These are phyloP conservation scores for Thelonectria discophora DNA, from an alignment of 2,329 filamentous ascomycete species.

Conservation along the genomic window DNA sequence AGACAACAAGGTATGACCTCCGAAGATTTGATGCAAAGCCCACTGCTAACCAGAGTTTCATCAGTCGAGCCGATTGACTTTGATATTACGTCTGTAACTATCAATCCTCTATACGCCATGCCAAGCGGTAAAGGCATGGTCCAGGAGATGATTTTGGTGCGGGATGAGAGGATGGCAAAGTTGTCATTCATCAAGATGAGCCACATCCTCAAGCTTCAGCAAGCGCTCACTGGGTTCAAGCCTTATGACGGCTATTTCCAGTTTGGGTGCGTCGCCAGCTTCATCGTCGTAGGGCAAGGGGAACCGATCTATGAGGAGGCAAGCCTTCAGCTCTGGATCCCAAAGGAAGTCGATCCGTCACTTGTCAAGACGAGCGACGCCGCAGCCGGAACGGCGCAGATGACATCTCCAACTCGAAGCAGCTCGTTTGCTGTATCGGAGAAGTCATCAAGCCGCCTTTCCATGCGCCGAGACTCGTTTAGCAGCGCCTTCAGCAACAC, in stretches of 20 bases:
- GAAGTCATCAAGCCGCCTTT: conserved; percentile 8
- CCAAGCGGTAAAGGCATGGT: conserved; percentile 31
- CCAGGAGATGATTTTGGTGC: conserved; percentile 43
- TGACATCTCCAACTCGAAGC: conserved; percentile 23
- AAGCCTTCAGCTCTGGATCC: conserved; percentile 46
- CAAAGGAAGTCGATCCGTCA: conserved; percentile 40
- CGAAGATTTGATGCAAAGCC: neutral
- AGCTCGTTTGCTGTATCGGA: conserved; percentile 29
- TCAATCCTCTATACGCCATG: conserved; percentile 45
- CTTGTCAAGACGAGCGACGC: conserved; percentile 43
- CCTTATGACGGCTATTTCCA: conserved; percentile 41
- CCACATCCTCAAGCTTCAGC: conserved; percentile 46
- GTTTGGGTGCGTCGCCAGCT: conserved; percentile 42
- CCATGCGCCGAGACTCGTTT: conserved; percentile 8
- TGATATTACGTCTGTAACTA: conserved; percentile 39
- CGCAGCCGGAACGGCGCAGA: conserved; percentile 19
- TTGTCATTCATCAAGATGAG: conserved; percentile 40
- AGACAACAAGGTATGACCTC: conserved; percentile 35
- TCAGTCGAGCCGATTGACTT: conserved; percentile 45
- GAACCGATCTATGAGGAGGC: conserved; percentile 42
- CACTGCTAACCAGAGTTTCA: conserved; percentile 16
- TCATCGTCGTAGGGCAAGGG: conserved; percentile 39
- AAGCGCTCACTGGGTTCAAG: conserved; percentile 47
- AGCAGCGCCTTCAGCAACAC: too few relatives aligned
- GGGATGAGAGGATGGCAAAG: conserved; percentile 45